Base-by-base conservation (phyloP, 192 early-diverging fungal genomes). In the Coemansia sp. region DNA sequence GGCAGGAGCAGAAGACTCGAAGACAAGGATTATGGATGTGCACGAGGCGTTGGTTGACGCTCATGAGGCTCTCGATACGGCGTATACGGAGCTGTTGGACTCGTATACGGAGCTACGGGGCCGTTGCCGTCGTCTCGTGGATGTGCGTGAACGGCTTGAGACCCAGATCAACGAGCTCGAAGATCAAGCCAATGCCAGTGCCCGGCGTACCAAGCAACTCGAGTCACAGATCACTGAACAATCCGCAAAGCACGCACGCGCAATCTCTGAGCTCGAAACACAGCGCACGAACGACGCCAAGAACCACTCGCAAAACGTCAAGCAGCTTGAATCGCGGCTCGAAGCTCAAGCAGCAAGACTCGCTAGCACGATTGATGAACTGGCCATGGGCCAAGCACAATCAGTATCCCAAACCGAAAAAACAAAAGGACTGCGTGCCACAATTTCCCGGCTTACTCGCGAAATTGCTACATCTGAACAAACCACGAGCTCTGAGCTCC, bases 31-130 rank as follows among this genome's bases (percentile, higher is more conserved):
- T 9, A 61, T 82, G 4, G 74, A 75, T 32, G 57, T 82, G 24
- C 69, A 73, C 47, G 78, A 80, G 59, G 38, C 27, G 41, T 9
- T 59, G 74, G 54, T 72, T 74, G 38, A 48, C 45, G n/a, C 71
- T 72, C 68, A 74, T 54, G 55, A 27, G 38, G 63, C 61, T 6
- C 48, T 80, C 9, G 78, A 80, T 47, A 39, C 65, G 2, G 71
- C 71, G 27, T 73, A 80, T 48, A 29, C 39, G 24, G 72, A 80
- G 63, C 68, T 80, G 32, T 59, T 80, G 16, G 65, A 57, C 18
- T 68, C 78, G 13, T 80, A 80, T 58, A 68, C 65, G 24, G 11
- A 55, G 49, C 68, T 80, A 54, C 71, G 71, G 72, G 78, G 68
- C 23, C 65, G 68, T 49, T 74, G 43, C 26, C 65, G 65, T 2